phyloP scores from a whole-genome alignment of 257 asterid genomes.

The Nicotiana undulata region DNA sequence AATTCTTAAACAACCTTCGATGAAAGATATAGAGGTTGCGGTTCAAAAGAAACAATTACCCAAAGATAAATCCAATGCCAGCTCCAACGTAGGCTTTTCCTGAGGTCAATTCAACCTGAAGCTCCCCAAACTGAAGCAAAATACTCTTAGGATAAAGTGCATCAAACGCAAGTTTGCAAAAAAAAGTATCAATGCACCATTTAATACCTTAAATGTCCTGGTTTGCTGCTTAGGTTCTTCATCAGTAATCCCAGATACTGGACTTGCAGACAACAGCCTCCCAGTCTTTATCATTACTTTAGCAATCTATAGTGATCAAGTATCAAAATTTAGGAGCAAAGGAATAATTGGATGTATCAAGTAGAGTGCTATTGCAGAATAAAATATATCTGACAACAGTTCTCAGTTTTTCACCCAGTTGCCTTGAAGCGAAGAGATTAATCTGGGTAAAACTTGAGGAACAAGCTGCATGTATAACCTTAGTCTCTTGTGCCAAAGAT shows the following conservation, averaged over 20 bases:
- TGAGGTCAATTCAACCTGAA: slow-evolving; percentile 79
- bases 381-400: background rate
- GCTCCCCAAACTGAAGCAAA: slow-evolving; percentile 74
- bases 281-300: slow-evolving; percentile 71
- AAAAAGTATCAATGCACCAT: background rate
- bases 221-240: slow-evolving; percentile 53
- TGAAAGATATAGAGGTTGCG: slow-evolving; percentile 2
- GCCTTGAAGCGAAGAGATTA: background rate
- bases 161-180: background rate
- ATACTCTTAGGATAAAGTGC: slow-evolving; percentile 3
- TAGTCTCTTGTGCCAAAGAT: background rate
- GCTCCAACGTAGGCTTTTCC: slow-evolving; percentile 76
- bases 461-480: background rate
- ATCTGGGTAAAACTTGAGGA: background rate
- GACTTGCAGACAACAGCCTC: slow-evolving; percentile 46
- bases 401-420: background rate
- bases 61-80: slow-evolving; percentile 51
- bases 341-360: background rate
- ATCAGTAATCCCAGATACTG: slow-evolving; percentile 30
- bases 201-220: slow-evolving; percentile 59
- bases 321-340: slow-evolving; percentile 1
- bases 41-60: slow-evolving; percentile 34
- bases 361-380: background rate
- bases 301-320: slow-evolving; percentile 76
- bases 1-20: background rate